Base-by-base conservation (phyloP, 2,329 filamentous ascomycete species). In the Lachnellula cervina region DNA sequence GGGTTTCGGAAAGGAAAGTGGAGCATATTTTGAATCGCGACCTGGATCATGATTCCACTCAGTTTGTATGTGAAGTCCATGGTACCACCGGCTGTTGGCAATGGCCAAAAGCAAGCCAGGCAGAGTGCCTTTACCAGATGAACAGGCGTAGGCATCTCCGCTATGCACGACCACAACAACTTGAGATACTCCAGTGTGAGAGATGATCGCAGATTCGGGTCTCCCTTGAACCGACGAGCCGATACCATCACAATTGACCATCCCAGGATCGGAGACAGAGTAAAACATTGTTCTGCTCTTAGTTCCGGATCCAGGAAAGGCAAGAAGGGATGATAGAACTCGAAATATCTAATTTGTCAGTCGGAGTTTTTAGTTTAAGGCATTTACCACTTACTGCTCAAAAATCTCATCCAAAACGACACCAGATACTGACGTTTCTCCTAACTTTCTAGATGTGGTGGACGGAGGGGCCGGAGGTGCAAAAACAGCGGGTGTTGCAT, bases 221-320 rank as follows among this genome's bases (percentile, higher is more conserved):
- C 81, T 7, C 72, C 68, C 17, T 77, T 75, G 59, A 80, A 86
- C 49, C 83, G 79, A 38, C 84, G 79, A 37, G 82, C 79, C 11
- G 83, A 83, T 40, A 86, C 77, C 38, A 80, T 79, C 45, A 87
- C 74, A 48, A 87, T 82, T 25, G 82, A 82, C 84, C 84, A 88
- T 69, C 86, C 86, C n/a, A 87, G 74, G 5, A 88, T 71, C n/a
- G 80, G 81, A 44, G 80, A 83, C 35, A 78, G 72, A 14, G 75
- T 74, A 60, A 80, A 80, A 67, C 82, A 85, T 49, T 81, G 76
- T 25, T 85, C 80, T 3, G 82, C 77, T 8, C 74, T 70, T 56
- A 76, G 73, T 6, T 76, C 69, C 37, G 74, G 75, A 57, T 85
- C 81, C 42, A 88, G 75, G 59, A 88, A 80, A 1, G 83, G 83